phyloP scores from a whole-genome alignment of 208 protist species.

The Wallacemonas sp. region DNA sequence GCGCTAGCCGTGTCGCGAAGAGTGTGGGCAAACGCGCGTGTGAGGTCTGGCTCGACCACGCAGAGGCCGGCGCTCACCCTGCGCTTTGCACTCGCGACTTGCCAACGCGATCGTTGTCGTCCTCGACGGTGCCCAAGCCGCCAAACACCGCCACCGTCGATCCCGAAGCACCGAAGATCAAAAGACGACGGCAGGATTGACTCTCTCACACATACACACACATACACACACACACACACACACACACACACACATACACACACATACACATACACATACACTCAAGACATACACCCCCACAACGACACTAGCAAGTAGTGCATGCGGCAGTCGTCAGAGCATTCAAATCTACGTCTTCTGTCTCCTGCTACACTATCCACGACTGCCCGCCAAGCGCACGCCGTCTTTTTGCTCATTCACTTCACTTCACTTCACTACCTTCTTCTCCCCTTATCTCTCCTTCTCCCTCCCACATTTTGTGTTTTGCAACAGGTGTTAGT shows the following conservation, averaged over 20 bases:
- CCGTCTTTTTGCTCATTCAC: no score
- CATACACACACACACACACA: no score
- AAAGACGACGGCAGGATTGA: neutral
- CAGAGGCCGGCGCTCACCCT: neutral
- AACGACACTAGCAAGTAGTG: no score
- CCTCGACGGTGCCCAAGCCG: neutral
- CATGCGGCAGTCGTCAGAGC: no score
- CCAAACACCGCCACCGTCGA: neutral
- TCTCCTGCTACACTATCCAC: no score
- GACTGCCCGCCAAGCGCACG: no score
- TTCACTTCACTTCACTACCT: neutral
- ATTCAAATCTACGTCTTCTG: no score
- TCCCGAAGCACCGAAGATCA: neutral
- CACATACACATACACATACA: no score
- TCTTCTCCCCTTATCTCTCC: conserved; percentile 10
- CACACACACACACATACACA: no score
- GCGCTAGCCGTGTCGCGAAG: conserved; percentile 45
- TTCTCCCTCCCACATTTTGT: conserved; percentile 21
- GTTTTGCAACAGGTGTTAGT: conserved; percentile 44
- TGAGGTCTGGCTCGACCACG: conserved; percentile 9
- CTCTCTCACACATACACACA: neutral
- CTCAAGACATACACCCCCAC: no score
- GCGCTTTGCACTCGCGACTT: neutral
- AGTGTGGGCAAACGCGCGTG: conserved; percentile 61
- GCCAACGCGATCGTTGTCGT: neutral